Conservation (phyloP, 495 filamentous ascomycete genomes). For the Pyronema domesticum region DNA sequence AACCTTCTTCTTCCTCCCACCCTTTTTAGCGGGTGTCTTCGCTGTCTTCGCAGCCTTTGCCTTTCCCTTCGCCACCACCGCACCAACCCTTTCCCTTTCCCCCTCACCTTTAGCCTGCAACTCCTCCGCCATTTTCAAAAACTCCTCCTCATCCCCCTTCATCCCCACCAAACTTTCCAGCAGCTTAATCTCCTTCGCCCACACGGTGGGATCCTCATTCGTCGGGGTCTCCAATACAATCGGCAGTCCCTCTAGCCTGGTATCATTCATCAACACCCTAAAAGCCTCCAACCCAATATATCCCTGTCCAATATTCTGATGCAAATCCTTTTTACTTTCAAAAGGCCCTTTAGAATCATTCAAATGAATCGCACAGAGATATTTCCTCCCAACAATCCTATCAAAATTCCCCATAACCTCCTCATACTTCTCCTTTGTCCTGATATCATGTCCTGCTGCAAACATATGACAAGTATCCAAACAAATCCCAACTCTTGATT, state of each 20-base stretch:
- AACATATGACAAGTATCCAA: conserved; percentile 95
- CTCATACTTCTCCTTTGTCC: conserved; percentile 52
- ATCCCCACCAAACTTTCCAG: conserved; percentile 75
- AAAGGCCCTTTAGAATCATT: conserved; percentile 89
- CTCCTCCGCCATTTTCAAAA: conserved; percentile 41
- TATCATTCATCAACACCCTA: conserved; percentile 75
- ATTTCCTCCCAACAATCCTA: conserved; percentile 54
- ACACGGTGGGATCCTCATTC: conserved; percentile 50
- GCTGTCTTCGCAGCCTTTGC: conserved; percentile 25
- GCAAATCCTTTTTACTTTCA: conserved; percentile 58
- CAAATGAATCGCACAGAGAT: conserved; percentile 70
- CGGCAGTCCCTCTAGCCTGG: conserved; percentile 55
- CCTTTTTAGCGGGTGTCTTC: conserved; percentile 24
- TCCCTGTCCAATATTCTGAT: conserved; percentile 86
- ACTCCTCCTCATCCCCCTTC: conserved; percentile 52
- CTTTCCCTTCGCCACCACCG: conserved; percentile 51
- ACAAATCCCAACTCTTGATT: conserved; percentile 81
- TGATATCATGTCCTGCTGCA: conserved; percentile 79
- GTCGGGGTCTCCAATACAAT: conserved; percentile 93
- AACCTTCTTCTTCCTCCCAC: conserved; percentile 19
- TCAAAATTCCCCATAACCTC: conserved; percentile 60
- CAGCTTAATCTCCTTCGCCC: conserved; percentile 76
- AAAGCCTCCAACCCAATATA: conserved; percentile 82
- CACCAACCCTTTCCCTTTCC: conserved; percentile 56
- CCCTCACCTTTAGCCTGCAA: conserved; percentile 48